Evolutionary conservation across 1,284 basidiomycete genomes (phyloP).

Genomic region (Sanguinoderma infundibulare): DNA sequence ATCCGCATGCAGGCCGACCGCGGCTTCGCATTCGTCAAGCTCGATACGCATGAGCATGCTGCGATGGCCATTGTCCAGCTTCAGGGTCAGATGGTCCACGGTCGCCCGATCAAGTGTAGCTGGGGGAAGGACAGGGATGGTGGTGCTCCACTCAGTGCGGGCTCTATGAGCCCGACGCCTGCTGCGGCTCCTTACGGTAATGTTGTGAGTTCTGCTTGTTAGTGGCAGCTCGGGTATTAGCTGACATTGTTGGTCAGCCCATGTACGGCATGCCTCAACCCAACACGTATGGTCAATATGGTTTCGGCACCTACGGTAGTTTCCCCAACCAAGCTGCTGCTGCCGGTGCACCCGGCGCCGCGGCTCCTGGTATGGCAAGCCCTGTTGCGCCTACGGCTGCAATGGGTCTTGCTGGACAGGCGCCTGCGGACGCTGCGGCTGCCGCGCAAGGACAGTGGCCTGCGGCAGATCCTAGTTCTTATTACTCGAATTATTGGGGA

Average conservation of each 20-base stretch:
- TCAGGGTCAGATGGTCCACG: constrained; percentile 94
- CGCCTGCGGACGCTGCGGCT: constrained; percentile 54
- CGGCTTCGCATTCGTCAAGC: constrained; percentile 98
- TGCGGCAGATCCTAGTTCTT: constrained; percentile 67
- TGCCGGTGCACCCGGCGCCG: constrained; percentile 65
- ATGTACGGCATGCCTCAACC: constrained; percentile 90
- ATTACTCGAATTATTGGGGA: constrained; percentile 86
- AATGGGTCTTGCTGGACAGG: constrained; percentile 58
- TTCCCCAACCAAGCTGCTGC: constrained; percentile 66
- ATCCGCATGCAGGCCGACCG: constrained; percentile 98
- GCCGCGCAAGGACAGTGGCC: constrained; percentile 73
- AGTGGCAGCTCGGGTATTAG: neutral
- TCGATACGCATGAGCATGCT: constrained; percentile 97
- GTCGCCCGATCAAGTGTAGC: constrained; percentile 94
- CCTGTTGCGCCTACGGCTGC: constrained; percentile 54
- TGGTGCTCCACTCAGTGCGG: constrained; percentile 52
- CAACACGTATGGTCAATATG: constrained; percentile 78
- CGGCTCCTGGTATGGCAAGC: constrained; percentile 72
- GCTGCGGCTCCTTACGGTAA: constrained; percentile 72
- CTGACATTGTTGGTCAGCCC: constrained; percentile 48
- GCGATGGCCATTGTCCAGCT: constrained; percentile 96
- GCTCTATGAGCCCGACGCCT: constrained; percentile 67
- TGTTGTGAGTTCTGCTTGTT: constrained; percentile 53
- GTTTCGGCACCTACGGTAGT: constrained; percentile 74
- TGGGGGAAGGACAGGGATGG: constrained; percentile 97